These are phyloP conservation scores for Astrothelium subdiscretum DNA, from an alignment of 495 filamentous ascomycete genomes.

Conservation along the genomic window DNA sequence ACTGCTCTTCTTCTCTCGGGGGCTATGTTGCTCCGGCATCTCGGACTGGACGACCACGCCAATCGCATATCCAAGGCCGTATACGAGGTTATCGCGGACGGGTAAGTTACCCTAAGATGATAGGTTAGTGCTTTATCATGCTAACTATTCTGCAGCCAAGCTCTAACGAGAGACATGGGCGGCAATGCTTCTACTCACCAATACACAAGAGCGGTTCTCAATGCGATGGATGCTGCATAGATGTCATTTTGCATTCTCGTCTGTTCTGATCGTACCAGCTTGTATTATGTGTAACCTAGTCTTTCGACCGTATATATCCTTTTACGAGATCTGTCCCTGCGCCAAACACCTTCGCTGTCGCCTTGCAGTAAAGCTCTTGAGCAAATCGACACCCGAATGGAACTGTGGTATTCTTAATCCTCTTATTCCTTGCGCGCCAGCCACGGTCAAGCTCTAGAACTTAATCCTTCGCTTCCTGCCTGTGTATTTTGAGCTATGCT, in stretches of 20 bases:
- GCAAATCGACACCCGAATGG: no score
- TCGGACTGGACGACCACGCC: constrained; percentile 93
- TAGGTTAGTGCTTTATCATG: background rate
- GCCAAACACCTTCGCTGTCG: background rate
- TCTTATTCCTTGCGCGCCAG: background rate
- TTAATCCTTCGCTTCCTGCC: constrained; percentile 65
- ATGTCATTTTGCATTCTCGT: background rate
- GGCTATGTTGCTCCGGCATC: constrained; percentile 90
- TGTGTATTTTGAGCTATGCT: constrained; percentile 81
- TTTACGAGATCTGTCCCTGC: background rate
- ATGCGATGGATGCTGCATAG: constrained; percentile 63
- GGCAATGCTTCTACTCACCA: constrained; percentile 80
- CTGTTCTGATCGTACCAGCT: background rate
- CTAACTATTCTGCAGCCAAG: constrained; percentile 46
- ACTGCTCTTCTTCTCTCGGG: constrained; percentile 90
- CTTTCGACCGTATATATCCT: background rate
- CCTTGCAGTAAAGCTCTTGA: background rate
- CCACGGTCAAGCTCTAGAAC: constrained; percentile 30
- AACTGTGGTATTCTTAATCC: background rate
- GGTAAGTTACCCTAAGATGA: constrained; percentile 44
- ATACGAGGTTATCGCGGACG: constrained; percentile 89
- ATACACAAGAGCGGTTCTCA: constrained; percentile 85
- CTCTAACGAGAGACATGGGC: constrained; percentile 89
- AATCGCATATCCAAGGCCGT: constrained; percentile 96
- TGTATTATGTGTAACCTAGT: background rate